Base-by-base conservation (phyloP, 345 rosid species). In the Streptanthus diversifolius region DNA sequence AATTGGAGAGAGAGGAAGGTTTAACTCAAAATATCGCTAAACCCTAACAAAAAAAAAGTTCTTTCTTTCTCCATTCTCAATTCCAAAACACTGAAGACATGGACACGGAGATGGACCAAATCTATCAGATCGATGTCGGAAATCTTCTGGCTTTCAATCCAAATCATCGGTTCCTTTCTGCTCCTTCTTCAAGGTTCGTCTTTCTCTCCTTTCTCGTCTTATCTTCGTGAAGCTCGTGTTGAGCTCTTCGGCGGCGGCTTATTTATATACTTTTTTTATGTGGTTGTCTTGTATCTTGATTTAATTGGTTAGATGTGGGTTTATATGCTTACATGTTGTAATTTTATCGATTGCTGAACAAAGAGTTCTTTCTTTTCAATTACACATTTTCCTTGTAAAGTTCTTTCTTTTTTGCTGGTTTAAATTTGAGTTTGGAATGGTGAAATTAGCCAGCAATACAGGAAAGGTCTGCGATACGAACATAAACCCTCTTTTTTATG, bases 141-240 rank as follows among this genome's bases (percentile, higher is more conserved):
- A 81, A 90, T 81, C 93, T 92, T 44, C 47, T 86, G 71, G 91
- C 85, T 70, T 88, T 78, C 72, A 83, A 90, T 73, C 73, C 87
- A 10, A 79, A 61, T 66, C 85, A 86, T 71, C 72, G 48, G 24
- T 84, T 86, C 56, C 17, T 84, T 11, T 78, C 91, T 58, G 33
- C 80, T 4, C 84, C 91, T 33, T 72, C 87, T 66, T 80, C 93
- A 64, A 91, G 97, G 97, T 87, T 60, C 53, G 15, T 40, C 45
- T 52, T 65, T 47, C 19, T 24, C 41, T 9, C n/a, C 68, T 32
- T 10, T 45, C 27, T 44, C 8, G 1, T 47, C 56, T 44, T 33
- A 51, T 68, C 41, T 75, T 63, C 36, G 8, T 54, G 7, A 19
- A 57, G 7, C 13, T 68, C n/a, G 13, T 53, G 49, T 24, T 56